phyloP scores from a whole-genome alignment of 2,329 filamentous ascomycete species.

The Fonsecaea monophora region DNA sequence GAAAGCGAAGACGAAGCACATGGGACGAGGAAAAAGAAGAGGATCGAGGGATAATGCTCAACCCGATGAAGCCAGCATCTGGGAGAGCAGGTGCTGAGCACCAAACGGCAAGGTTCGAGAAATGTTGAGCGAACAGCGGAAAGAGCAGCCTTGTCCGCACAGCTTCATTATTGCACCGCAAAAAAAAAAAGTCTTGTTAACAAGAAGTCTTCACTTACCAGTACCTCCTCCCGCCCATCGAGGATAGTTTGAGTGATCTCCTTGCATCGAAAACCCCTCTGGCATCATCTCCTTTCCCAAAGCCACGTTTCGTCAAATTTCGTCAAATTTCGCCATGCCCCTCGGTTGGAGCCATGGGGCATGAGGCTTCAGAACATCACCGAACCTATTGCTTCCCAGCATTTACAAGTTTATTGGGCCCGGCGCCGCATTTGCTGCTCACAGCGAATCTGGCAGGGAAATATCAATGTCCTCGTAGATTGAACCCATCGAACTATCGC shows the following conservation, averaged over 20 bases:
- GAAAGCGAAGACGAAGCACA: constrained; percentile 18
- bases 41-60: constrained; percentile 9
- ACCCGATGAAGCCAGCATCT: constrained; percentile 6
- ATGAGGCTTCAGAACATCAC: background rate
- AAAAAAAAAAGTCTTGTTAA: background rate
- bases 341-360: background rate
- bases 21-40: constrained; percentile 7
- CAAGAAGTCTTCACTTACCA: background rate
- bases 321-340: background rate
- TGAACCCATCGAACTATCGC: background rate
- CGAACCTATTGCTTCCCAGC: background rate
- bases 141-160: background rate
- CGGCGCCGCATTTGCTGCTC: background rate
- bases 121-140: background rate
- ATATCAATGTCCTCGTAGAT: background rate
- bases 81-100: background rate
- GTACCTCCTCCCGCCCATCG: background rate
- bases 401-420: background rate
- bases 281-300: background rate
- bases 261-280: background rate
- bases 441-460: background rate
- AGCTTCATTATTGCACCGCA: background rate
- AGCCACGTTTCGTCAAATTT: background rate
- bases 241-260: background rate
- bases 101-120: background rate